Evolutionary conservation across 1,284 basidiomycete species (phyloP).

Genomic region (Cerioporus squamosus): DNA sequence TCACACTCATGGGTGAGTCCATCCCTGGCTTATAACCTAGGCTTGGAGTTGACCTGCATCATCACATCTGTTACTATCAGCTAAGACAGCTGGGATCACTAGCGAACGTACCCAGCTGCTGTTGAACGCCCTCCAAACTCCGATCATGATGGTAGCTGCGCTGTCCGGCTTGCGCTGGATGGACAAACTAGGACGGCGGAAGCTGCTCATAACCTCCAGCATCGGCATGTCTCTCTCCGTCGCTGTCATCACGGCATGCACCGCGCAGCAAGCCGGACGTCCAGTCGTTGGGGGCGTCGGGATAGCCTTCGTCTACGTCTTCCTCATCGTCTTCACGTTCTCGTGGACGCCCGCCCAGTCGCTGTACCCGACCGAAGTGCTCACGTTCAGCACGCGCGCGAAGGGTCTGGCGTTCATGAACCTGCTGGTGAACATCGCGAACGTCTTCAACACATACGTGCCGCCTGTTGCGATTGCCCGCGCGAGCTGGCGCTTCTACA

Average conservation of each 20-base stretch:
- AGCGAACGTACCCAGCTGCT: constrained; percentile 28
- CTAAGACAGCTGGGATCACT: constrained; percentile 26
- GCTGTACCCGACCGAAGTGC: constrained; percentile 29
- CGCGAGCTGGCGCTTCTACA: constrained; percentile 28
- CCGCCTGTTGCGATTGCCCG: constrained; percentile 26
- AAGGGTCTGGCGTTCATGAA: constrained; percentile 30
- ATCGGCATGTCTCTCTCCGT: constrained; percentile 28
- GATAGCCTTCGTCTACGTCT: constrained; percentile 30
- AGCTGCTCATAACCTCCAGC: constrained; percentile 26
- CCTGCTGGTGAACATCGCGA: constrained; percentile 25
- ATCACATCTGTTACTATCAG: not conserved
- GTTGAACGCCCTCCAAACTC: constrained; percentile 29
- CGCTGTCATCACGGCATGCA: constrained; percentile 27
- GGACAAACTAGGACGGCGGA: constrained; percentile 23
- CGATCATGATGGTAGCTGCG: constrained; percentile 29
- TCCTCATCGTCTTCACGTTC: constrained; percentile 30
- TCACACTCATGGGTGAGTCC: constrained; percentile 26
- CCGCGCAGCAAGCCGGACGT: constrained; percentile 22
- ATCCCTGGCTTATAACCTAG: not conserved
- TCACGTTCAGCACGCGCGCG: constrained; percentile 28
- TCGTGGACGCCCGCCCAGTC: constrained; percentile 31
- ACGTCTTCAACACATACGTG: constrained; percentile 30
- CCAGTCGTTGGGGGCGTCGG: constrained; percentile 25
- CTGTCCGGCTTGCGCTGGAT: constrained; percentile 26
- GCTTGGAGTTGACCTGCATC: not conserved